Base-by-base conservation (phyloP, 1,139 yeast genomes). In the Debaryomyces sp. region DNA sequence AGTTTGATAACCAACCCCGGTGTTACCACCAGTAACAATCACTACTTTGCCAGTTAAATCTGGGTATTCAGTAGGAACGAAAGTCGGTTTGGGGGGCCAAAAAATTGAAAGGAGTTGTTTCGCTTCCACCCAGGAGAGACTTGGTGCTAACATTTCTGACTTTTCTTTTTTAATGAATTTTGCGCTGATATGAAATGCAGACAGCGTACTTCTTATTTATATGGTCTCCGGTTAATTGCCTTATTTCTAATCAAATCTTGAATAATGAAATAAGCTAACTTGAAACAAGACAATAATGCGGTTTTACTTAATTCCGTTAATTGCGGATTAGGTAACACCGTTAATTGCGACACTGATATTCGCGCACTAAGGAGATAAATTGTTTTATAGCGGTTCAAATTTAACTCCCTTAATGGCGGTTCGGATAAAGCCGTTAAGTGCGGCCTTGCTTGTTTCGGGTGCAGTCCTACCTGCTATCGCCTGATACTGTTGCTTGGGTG, bases 1-100 rank as follows among this genome's bases (percentile, higher is more conserved):
- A 1, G 69, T 67, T 42, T 75, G 70, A 24, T 63, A 60, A 2
- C 65, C 65, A 40, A 61, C 51, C 22, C 65, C 65, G 9, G 63
- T 52, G 37, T 56, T 60, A 15, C 55, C 64, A 18, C 64, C 65
- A 9, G 64, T 61, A 12, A 60, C 57, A 18, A 60, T 50, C 3
- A 60, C 60, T 33, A 60, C 64, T 43, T 61, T 61, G 6, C 56
- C 63, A 23, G 59, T 54, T 26, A 60, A 49, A 10, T 41, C 37
- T 5, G 60, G 60, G 39, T 55, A 34, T 13, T 55, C 45, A 7
- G 53, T 37, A 36, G 55, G 60, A 12, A 27, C 6, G 13, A 27
- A 27, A 4, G 30, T 12, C 4, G 30, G 30, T 27, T 27, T 27
- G 30, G 30, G 30, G 4, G 30, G 30, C 12, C n/a, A 27, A 13